A percentile compares a stretch with the other conserved stretches of the same genome.
Evolutionary conservation across 2,329 filamentous ascomycete species (phyloP).

Genomic region (Xylariaceae sp.): DNA sequence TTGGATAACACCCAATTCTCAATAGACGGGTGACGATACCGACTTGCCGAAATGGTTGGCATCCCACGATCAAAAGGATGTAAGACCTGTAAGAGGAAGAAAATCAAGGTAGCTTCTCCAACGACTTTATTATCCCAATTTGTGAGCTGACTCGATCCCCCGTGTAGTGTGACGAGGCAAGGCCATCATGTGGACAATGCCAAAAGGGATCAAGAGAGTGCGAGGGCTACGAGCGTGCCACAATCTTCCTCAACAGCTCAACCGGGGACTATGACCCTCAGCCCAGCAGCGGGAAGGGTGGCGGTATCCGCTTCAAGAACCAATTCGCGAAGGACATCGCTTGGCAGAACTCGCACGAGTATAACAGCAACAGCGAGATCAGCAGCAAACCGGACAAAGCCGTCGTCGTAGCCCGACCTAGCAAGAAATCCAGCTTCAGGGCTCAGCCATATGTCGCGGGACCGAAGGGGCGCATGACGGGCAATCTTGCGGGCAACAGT

Average conservation of each 20-base stretch:
- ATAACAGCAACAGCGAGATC: background rate
- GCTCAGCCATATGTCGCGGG: slow-evolving; percentile 3
- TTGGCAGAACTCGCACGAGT: slow-evolving; percentile 3
- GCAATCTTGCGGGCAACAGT: background rate
- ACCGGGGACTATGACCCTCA: slow-evolving; percentile 6
- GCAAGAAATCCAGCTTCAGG: background rate
- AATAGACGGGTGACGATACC: too few species aligned
- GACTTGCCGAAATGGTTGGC: slow-evolving; percentile 16
- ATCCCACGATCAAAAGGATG: slow-evolving; percentile 20
- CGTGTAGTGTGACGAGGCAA: slow-evolving; percentile 18
- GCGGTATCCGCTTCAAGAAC: slow-evolving; percentile 2
- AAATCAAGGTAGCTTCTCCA: slow-evolving; percentile 18
- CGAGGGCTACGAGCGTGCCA: slow-evolving; percentile 15
- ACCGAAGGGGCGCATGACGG: slow-evolving; percentile 1
- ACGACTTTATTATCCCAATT: background rate
- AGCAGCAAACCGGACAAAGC: background rate
- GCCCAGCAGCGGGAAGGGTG: background rate
- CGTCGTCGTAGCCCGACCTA: too few species aligned
- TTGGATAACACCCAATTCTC: too few species aligned
- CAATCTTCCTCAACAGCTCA: slow-evolving; percentile 18
- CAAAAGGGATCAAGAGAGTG: slow-evolving; percentile 18
- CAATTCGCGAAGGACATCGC: background rate
- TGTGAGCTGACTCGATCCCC: background rate
- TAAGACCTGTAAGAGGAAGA: slow-evolving; percentile 19
- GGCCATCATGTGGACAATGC: slow-evolving; percentile 18